A percentile compares a stretch with the other conserved stretches of the same genome.
Conservation (phyloP, 148 eudicot genomes). For the Limonium bicolor region DNA sequence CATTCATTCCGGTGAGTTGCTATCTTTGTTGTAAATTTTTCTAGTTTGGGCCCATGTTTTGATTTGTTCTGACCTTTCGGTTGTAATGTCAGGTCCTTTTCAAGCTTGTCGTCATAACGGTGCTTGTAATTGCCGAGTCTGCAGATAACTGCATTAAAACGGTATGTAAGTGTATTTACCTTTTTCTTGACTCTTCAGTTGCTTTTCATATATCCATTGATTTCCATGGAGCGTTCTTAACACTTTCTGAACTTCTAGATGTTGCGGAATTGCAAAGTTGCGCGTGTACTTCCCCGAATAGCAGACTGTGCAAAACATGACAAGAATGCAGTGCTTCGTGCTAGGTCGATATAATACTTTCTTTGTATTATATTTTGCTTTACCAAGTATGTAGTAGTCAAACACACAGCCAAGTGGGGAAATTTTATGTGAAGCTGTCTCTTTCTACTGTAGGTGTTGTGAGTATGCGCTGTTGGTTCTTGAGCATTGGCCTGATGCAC, state of each 20-base stretch:
- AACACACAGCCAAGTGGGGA: neutral
- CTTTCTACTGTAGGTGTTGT: constrained; percentile 54
- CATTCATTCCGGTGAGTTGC: constrained; percentile 70
- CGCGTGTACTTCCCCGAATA: constrained; percentile 79
- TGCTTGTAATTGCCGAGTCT: constrained; percentile 95
- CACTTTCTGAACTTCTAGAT: constrained; percentile 32
- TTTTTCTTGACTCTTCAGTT: neutral
- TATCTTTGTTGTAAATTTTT: neutral
- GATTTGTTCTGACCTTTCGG: neutral
- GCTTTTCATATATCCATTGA: constrained; percentile 1
- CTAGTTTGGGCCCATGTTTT: neutral
- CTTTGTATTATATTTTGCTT: neutral
- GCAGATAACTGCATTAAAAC: constrained; percentile 99
- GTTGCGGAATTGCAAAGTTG: constrained; percentile 98
- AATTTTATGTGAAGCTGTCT: neutral
- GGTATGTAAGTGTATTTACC: constrained; percentile 22
- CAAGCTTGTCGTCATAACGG: constrained; percentile 99
- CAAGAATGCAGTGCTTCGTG: constrained; percentile 75
- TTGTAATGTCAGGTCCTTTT: constrained; percentile 55
- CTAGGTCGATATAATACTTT: constrained; percentile 46
- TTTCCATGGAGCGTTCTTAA: neutral
- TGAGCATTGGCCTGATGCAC: constrained; percentile 97
- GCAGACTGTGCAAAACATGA: constrained; percentile 93
- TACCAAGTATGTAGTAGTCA: too few relatives aligned
- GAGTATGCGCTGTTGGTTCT: constrained; percentile 91